Evolutionary conservation across 2,329 filamentous ascomycete species (phyloP), one percentile per base, ranked within the genome.

Genomic region (Aspergillus novoparasiticus): DNA sequence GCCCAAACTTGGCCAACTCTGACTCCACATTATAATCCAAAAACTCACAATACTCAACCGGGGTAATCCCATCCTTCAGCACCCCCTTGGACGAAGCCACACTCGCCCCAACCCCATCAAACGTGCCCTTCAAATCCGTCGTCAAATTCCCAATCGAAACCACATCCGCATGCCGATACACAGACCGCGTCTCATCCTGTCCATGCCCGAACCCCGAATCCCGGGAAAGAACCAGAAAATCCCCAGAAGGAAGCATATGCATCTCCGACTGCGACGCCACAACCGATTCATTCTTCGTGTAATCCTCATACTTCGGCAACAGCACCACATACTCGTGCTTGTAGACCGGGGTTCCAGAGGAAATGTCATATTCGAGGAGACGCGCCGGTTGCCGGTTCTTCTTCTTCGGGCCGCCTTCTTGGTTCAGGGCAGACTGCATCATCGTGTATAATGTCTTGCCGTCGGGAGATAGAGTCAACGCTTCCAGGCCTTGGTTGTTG

Each of bases 401-500:
- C 57, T 84, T 85, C 57, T 82, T 82, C 53, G 82, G 76, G 11
- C 86, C 87, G 51, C 88, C 88, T 65, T 89, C 86, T 69, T 90
- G 87, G 63, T 85, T 83, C 5, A 87, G 78, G 0, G 89, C 88
- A 1, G 86, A 87, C 73, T 93, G 90, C 26, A 91, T 79, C 61
- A 92, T 81, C 1, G 85, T 84, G 71, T 86, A 92, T 12, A 92
- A 79, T 2, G 81, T 86, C 64, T 86, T 87, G 11, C 89, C 88
- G 66, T 90, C 86, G 0, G 83, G 80, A 4, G 85, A 87, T n/a
- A 85, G 76, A 0, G 87, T 89, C 56, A 93, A 76, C 0, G 87
- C 89, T 75, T 93, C 90, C 56, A 92, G 86, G n/a, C 90, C 90
- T 73, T 91, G 89, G 75, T 93, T 93, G 75, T 93, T 92, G 60